Base-by-base conservation (phyloP, 2,329 filamentous ascomycete genomes). In the Purpureocillium takamizusanense region DNA sequence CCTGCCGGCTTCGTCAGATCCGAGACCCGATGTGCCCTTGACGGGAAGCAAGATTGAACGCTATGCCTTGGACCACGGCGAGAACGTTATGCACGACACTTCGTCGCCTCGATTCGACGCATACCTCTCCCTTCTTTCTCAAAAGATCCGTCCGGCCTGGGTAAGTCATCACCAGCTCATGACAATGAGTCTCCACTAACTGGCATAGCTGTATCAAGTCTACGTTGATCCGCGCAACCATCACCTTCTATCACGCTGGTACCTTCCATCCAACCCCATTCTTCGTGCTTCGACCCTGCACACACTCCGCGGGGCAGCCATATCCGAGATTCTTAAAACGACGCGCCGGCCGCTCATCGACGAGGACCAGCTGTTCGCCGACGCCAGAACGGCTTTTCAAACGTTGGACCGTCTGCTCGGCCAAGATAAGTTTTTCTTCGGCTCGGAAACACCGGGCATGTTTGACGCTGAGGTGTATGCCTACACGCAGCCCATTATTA, bases 401-500 rank as follows among this genome's bases (percentile, higher is more conserved):
- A 67, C 72, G 8, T 59, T 78, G 5, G 64, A 64, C 3, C 49
- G 57, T 3, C 40, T 72, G 7, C 53, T 76, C 6, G 57, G 51
- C 6, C 49, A 57, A 10, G 50, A 55, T 2, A 49, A 50, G 3
- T 76, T 70, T 69, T 77, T 77, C 55, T 74, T 74, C 40, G 65
- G 54, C 17, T 51, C 43, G 55, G 57, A 41, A 36, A 59, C 23
- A 55, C 86, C 90, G 0, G 78, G 80, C 0, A 54, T 90, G 17
- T 90, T 97, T 50, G 92, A 98, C 61, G 89, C 90, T 7, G 79
- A 78, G 38, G 76, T 97, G 2, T 97, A 95, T 62, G 81, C 87
- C 4, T 98, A 95, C 60, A 89, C 86, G 0, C 78, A 94, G 58
- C 66, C 94, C 36, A 67, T 97, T 37, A 62, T 94, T 37, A 78